Percentiles rank a stretch among this genome's conserved stretches.
Conservation (phyloP, 768 basidiomycete genomes). For the Cytidiella melzeri region DNA sequence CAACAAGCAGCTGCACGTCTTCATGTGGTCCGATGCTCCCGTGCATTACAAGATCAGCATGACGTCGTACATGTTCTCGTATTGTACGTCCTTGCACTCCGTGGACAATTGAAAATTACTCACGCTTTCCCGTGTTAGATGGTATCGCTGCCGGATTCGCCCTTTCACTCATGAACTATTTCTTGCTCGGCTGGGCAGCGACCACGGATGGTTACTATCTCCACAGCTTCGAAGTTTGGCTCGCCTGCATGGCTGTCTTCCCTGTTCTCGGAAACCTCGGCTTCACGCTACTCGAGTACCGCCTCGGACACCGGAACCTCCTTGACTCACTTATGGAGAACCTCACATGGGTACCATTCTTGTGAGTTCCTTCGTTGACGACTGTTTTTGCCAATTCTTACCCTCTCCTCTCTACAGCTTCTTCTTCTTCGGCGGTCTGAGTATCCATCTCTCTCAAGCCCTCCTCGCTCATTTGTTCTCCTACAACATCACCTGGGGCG, state of each 20-base stretch:
- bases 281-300: constrained; percentile 64
- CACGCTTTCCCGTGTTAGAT: constrained; percentile 23
- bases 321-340: constrained; percentile 50
- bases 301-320: constrained; percentile 52
- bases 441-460: constrained; percentile 46
- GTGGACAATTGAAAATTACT: neutral
- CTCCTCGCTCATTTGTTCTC: constrained; percentile 52
- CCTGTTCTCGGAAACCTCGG: constrained; percentile 64
- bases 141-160: constrained; percentile 59
- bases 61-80: constrained; percentile 57
- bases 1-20: constrained; percentile 69
- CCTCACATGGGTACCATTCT: constrained; percentile 64
- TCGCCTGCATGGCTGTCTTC: constrained; percentile 67
- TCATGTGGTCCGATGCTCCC: constrained; percentile 72
- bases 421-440: constrained; percentile 52
- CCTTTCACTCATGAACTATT: constrained; percentile 64
- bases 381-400: neutral
- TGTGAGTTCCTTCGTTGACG: constrained; percentile 41
- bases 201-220: constrained; percentile 67
- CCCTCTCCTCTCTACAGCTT: constrained; percentile 24
- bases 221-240: constrained; percentile 68
- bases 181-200: constrained; percentile 51
- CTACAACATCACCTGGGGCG: constrained; percentile 52
- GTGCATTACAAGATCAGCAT: constrained; percentile 80
- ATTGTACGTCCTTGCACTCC: constrained; percentile 24